Evolutionary conservation across 2,329 filamentous ascomycete species (phyloP).

Genomic region (Penicillium brevicompactum): DNA sequence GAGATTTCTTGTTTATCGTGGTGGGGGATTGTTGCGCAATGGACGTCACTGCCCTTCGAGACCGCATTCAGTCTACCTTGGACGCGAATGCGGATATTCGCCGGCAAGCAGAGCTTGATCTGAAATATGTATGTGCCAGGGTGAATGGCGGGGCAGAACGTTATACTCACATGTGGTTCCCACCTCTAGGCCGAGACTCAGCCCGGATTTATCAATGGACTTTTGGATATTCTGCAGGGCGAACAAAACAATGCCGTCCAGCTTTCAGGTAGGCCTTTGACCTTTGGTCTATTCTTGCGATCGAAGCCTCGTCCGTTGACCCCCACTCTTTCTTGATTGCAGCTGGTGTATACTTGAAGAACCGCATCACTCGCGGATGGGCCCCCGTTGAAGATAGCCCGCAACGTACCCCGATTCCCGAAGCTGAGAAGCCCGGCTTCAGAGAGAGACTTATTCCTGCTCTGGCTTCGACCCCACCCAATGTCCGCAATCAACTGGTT

Average conservation of each 20-base stretch:
- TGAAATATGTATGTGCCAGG: constrained; percentile 60
- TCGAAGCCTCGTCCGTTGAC: constrained; percentile 15
- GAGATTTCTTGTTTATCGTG: constrained; percentile 29
- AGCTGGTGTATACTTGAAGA: constrained; percentile 98
- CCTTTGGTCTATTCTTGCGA: constrained; percentile 22
- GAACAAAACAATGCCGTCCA: constrained; percentile 85
- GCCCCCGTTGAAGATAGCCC: constrained; percentile 73
- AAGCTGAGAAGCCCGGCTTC: constrained; percentile 85
- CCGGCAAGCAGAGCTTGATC: constrained; percentile 64
- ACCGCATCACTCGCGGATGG: constrained; percentile 94
- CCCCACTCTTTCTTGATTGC: constrained; percentile 24
- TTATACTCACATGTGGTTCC: constrained; percentile 20
- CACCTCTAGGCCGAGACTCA: constrained; percentile 77
- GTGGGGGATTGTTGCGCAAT: constrained; percentile 48
- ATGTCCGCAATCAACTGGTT: constrained; percentile 88
- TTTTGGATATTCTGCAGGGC: constrained; percentile 84
- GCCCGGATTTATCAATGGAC: constrained; percentile 84
- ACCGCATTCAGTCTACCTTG: constrained; percentile 66
- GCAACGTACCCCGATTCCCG: constrained; percentile 74
- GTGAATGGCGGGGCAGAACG: constrained; percentile 12
- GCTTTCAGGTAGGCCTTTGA: constrained; percentile 76
- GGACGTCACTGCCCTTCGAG: constrained; percentile 63
- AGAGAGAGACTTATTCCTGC: constrained; percentile 86
- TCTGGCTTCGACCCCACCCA: constrained; percentile 75
- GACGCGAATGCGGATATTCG: constrained; percentile 64